phyloP scores from a whole-genome alignment of 192 early-diverging fungal species.

The Rhizophagus prolifer region DNA sequence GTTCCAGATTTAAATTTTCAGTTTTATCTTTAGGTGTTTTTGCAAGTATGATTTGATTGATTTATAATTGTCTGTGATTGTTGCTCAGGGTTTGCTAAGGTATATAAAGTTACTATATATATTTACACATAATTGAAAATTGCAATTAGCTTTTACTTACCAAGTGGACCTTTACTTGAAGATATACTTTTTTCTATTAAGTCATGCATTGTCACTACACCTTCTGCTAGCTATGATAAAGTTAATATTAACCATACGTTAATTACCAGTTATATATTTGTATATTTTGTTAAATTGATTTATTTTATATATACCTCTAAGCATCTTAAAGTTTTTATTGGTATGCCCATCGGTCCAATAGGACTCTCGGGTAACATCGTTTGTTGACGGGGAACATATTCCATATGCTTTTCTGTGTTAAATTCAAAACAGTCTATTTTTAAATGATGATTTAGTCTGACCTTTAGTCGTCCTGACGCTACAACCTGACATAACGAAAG shows the following conservation, averaged over 20 bases:
- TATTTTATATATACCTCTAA: not conserved
- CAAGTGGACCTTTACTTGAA: not conserved
- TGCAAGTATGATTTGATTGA: not conserved
- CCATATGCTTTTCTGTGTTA: not conserved
- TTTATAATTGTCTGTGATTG: constrained; percentile 5
- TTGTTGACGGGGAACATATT: not conserved
- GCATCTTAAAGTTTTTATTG: constrained; percentile 1
- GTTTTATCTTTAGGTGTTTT: constrained; percentile 4
- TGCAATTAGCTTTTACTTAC: not conserved
- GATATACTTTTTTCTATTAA: not conserved
- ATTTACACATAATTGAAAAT: not conserved
- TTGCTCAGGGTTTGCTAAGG: not conserved
- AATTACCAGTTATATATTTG: not conserved
- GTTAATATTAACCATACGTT: not conserved
- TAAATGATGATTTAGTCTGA: not conserved
- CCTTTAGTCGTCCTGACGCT: not conserved
- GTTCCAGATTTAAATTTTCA: not conserved
- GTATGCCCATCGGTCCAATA: not conserved
- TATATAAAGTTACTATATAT: not conserved
- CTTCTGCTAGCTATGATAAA: not conserved
- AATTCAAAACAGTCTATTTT: constrained; percentile 17
- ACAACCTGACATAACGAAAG: constrained; percentile 1
- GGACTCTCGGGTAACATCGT: not conserved
- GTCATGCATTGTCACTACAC: constrained; percentile 7
- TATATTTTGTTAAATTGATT: not conserved